Evolutionary conservation across 352 stramenopile species (phyloP), one percentile per base, ranked within the genome.

Genomic region (Globisporangium abappressorium): DNA sequence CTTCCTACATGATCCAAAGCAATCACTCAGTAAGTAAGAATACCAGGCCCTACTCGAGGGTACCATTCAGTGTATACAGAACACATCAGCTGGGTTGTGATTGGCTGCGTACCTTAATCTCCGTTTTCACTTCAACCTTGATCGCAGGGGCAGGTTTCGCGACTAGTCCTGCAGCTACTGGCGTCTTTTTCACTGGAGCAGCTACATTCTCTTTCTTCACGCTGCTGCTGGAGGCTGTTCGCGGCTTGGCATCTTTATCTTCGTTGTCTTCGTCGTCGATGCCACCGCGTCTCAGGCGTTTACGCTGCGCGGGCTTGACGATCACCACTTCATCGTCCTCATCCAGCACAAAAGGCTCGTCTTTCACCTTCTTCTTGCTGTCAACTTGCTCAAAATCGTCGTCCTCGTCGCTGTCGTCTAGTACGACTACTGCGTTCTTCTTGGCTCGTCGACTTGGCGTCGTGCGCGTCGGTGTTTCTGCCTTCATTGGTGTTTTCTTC

Each of bases 371-470:
- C 18, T 22, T 57, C 54, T 49, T 54, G 6, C 26, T 54, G 58
- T 18, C 20, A 8, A 33, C 30, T 11, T 26, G 69, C 14, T 80
- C 71, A 57, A 73, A 56, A 8, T 65, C 62, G 43, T 70, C 71
- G 15, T 74, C 65, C 1, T 84, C 72, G 3, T 87, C 78, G 53
- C 81, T 91, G 43, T 89, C 81, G 26, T 87, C 76, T 61, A 91
- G 33, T 24, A 90, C 73, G 9, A 90, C 73, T 1, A 89, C 74
- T 0, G 54, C 54, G 11, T 79, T 69, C 53, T 76, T 65, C 59
- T 91, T 88, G 3, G 77, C 69, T 14, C 56, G 64, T 14, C 72
- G 72, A 58, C 72, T 64, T 12, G 72, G 73, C 47, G 62, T 78
- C 51, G 67, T 65, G 18, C 73, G 65, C 28, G 64, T 66, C 30